A percentile compares a stretch with the other conserved stretches of the same genome.
Conservation (phyloP, 345 rosid species). For the Linum tenue region DNA sequence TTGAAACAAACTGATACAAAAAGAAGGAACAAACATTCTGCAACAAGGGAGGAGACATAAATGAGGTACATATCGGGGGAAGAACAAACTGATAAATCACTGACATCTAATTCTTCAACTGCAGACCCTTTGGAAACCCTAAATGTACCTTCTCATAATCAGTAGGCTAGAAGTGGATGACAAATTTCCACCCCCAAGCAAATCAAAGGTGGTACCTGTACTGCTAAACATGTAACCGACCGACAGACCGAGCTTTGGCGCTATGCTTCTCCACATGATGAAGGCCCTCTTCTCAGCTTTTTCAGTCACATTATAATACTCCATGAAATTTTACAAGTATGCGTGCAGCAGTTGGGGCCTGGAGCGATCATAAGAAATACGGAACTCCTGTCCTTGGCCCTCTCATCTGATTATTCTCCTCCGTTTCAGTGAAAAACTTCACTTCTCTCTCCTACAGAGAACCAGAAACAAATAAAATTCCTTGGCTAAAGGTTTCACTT, state of each 20-base stretch:
- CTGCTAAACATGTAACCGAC: neutral
- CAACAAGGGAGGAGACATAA: neutral
- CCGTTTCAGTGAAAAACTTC: constrained; percentile 94
- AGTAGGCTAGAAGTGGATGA: neutral
- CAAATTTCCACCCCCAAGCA: neutral
- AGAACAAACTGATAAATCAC: neutral
- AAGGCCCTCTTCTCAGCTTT: neutral
- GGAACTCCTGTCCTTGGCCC: constrained; percentile 99
- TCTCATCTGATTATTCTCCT: constrained; percentile 99
- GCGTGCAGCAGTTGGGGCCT: neutral
- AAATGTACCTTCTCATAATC: neutral
- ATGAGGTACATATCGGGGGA: neutral
- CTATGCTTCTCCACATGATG: neutral
- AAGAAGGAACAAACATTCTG: neutral
- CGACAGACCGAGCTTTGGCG: neutral
- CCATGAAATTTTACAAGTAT: neutral
- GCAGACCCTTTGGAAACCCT: neutral
- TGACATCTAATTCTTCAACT: neutral
- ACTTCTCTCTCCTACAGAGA: constrained; percentile 82
- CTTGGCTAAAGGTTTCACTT: neutral
- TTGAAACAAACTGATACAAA: neutral
- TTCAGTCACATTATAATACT: neutral
- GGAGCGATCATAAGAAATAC: constrained; percentile 56
- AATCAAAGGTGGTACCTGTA: neutral
- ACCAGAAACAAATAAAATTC: neutral